Base-by-base conservation (phyloP, 805 yeast genomes). In the Candida vaughaniae region DNA sequence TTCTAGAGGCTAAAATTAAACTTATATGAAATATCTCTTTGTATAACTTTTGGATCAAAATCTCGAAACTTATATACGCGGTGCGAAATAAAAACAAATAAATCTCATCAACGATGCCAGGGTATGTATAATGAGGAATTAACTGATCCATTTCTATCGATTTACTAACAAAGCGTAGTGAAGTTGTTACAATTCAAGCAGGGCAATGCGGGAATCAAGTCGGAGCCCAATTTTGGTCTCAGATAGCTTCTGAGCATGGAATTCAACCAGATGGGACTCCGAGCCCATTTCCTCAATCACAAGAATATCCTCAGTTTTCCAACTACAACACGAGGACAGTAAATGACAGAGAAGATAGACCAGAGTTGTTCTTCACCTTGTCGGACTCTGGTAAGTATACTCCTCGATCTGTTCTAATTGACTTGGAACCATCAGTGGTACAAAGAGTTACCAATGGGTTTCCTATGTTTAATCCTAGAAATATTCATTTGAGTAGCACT, bases 181-280 rank as follows among this genome's bases (percentile, higher is more conserved):
- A 84, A 56, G 77, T 83, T 3, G 69, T 84, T 27, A 81, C 90
- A 1, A 58, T 84, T 8, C 90, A 83, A 50, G 78, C 79, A 8
- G 95, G 96, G 17, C 99, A 93, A 64, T 93, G 99, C 66, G 99
- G 99, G 40, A 93, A 93, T 62, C 98, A 91, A 57, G 82, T 91
- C 1, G 97, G 97, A 17, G 78, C 85, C 38, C 84, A 85, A 58
- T 91, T 90, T 59, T 93, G 99, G 99, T 73, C 79, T 31, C 96
- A 87, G 57, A 60, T 91, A 37, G 85, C 95, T 29, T 62, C 69
- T 19, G 98, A 91, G 52, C 99, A 91, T 53, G 95, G 95, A 0
- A 82, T 91, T 16, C 48, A 58, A n/a, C 59, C 76, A 0, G 88
- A 82, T 49, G 91, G 91, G 2, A 66, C 76, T 3, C 61, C 70